Evolutionary conservation across 2,329 filamentous ascomycete species (phyloP).

Genomic region (Microdochium paspali): DNA sequence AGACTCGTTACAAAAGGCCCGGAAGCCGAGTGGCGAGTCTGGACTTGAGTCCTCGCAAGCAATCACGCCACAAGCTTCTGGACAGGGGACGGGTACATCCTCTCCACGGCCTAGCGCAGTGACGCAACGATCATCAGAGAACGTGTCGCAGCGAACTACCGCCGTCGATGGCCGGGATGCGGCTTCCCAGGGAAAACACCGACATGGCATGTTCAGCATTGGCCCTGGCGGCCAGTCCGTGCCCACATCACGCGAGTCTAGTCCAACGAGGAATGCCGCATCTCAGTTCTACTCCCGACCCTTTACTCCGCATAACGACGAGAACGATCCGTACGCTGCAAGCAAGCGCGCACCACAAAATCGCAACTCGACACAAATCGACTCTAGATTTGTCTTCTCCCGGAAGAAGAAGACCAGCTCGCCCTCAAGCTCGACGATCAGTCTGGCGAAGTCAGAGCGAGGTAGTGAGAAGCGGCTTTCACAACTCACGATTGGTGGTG

Average conservation of each 20-base stretch:
- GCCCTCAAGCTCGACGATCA: conserved; percentile 41
- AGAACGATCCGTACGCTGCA: conserved; percentile 81
- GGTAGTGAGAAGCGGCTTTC: conserved; percentile 41
- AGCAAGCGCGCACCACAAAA: conserved; percentile 64
- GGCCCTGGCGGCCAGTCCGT: conserved; percentile 39
- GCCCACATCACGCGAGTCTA: conserved; percentile 50
- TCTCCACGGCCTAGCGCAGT: conserved; percentile 27
- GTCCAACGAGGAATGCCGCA: conserved; percentile 54
- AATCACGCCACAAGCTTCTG: conserved; percentile 62
- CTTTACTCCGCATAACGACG: conserved; percentile 69
- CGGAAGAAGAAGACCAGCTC: conserved; percentile 60
- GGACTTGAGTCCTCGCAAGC: conserved; percentile 27
- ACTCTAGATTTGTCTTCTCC: conserved; percentile 78
- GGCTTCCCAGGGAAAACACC: conserved; percentile 24
- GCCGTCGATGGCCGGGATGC: conserved; percentile 22
- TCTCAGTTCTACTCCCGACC: conserved; percentile 61
- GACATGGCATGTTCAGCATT: conserved; percentile 44
- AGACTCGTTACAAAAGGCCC: conserved; percentile 20
- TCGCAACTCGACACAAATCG: conserved; percentile 54
- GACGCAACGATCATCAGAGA: conserved; percentile 33
- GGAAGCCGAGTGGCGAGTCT: conserved; percentile 7
- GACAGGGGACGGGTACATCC: conserved; percentile 38
- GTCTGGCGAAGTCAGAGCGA: conserved; percentile 32
- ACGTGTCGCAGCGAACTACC: conserved; percentile 29
- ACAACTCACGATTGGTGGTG: conserved; percentile 35